These are phyloP conservation scores for Osmanthus fragrans DNA, from an alignment of 257 asterid species.

Conservation along the genomic window DNA sequence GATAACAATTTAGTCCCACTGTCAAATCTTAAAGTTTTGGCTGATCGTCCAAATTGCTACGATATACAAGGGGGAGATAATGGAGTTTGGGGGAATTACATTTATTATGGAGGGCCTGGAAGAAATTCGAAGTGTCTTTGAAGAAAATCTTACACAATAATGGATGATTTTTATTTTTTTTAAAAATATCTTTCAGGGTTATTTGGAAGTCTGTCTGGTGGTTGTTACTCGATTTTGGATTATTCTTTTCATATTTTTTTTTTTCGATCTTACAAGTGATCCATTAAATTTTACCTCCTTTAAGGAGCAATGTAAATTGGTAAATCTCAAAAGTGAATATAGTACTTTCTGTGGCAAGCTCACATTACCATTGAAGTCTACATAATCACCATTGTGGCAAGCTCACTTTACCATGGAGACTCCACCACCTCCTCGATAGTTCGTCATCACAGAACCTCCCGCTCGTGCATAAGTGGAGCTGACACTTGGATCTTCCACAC, in stretches of 20 bases:
- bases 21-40: slow-evolving; percentile 39
- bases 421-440: too few species aligned
- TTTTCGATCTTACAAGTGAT: neutral
- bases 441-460: too few species aligned
- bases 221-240: neutral
- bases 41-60: slow-evolving; percentile 53
- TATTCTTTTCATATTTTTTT: neutral
- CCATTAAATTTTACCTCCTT: neutral
- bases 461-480: too few species aligned
- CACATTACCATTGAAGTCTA: too few species aligned
- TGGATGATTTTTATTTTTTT: neutral
- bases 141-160: neutral
- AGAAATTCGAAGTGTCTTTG: slow-evolving; percentile 47
- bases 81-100: slow-evolving; percentile 55
- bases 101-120: slow-evolving; percentile 64
- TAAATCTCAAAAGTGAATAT: neutral
- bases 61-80: slow-evolving; percentile 48
- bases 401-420: too few species aligned
- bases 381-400: too few species aligned
- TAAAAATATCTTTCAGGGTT: neutral
- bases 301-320: neutral
- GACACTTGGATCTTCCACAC: too few species aligned
- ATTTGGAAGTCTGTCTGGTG: neutral
- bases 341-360: neutral
- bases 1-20: slow-evolving; percentile 49